Percentiles rank a stretch among this genome's conserved stretches.
Evolutionary conservation across 1,284 basidiomycete species (phyloP).

Genomic region (Leccinum griseonigrum): DNA sequence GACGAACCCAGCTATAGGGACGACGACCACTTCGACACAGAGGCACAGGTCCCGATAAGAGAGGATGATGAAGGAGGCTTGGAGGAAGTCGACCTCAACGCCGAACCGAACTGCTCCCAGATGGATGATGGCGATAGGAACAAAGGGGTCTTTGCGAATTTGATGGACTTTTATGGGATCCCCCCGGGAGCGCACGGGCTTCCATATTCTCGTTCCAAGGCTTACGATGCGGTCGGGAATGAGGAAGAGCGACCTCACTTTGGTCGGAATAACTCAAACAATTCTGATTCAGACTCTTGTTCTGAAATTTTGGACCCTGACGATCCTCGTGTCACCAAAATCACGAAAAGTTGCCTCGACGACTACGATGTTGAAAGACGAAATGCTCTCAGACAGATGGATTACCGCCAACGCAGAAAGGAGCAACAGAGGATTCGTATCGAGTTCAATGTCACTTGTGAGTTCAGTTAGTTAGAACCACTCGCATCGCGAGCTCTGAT

Average conservation of each 20-base stretch:
- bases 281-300: constrained; percentile 30
- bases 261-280: constrained; percentile 19
- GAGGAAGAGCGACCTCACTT: constrained; percentile 5
- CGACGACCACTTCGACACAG: constrained; percentile 23
- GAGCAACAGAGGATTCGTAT: constrained; percentile 60
- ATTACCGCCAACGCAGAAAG: constrained; percentile 62
- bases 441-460: constrained; percentile 69
- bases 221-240: constrained; percentile 17
- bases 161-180: constrained; percentile 53
- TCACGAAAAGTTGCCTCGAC: constrained; percentile 43
- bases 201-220: constrained; percentile 29
- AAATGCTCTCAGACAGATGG: constrained; percentile 56
- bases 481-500: neutral
- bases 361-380: constrained; percentile 61
- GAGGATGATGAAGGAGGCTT: constrained; percentile 3
- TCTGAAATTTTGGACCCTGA: constrained; percentile 54
- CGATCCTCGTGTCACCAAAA: constrained; percentile 50
- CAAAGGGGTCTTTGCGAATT: constrained; percentile 41
- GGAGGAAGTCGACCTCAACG: constrained; percentile 7
- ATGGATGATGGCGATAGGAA: constrained; percentile 29
- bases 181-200: constrained; percentile 24
- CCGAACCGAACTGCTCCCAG: constrained; percentile 14
- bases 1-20: constrained; percentile 12
- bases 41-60: constrained; percentile 19
- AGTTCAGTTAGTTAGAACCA: constrained; percentile 18